These are phyloP conservation scores for Polytolypa hystricis DNA, from an alignment of 2,329 filamentous ascomycete genomes.

Conservation along the genomic window DNA sequence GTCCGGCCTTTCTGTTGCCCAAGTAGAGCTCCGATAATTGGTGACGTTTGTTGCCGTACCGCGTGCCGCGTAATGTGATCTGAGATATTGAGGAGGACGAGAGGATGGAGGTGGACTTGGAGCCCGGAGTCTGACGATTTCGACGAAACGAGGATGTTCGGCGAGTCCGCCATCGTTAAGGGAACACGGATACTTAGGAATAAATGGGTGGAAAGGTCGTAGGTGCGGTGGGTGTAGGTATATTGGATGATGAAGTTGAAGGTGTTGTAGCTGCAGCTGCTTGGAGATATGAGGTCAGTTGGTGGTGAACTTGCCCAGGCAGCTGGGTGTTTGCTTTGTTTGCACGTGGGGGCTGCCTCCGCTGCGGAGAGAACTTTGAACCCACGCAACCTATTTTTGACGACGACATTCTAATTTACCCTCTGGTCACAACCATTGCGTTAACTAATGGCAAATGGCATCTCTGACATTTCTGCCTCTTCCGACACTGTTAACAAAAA, in stretches of 20 bases:
- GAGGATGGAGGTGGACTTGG: slow-evolving; percentile 75
- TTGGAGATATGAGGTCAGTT: neutral
- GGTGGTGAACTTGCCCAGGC: no score
- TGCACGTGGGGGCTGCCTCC: slow-evolving; percentile 13
- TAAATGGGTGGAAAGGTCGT: neutral
- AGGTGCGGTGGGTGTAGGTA: neutral
- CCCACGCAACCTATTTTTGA: no score
- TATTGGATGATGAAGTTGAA: no score
- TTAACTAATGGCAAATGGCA: no score
- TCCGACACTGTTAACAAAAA: no score
- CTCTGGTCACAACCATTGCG: no score
- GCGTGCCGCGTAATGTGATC: slow-evolving; percentile 92
- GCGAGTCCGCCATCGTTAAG: slow-evolving; percentile 38
- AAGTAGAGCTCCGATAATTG: slow-evolving; percentile 75
- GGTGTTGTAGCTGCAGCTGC: neutral
- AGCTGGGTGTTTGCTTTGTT: slow-evolving; percentile 5
- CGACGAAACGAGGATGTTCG: slow-evolving; percentile 52
- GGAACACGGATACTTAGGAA: neutral
- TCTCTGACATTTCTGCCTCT: no score
- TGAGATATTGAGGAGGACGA: slow-evolving; percentile 90
- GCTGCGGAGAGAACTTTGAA: no score
- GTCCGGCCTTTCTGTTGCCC: slow-evolving; percentile 85
- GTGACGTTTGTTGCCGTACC: slow-evolving; percentile 61
- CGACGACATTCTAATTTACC: no score
- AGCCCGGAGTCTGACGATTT: slow-evolving; percentile 64